Base-by-base conservation (phyloP, 176 grass and related monocot genomes). In the Triticum turgidum region DNA sequence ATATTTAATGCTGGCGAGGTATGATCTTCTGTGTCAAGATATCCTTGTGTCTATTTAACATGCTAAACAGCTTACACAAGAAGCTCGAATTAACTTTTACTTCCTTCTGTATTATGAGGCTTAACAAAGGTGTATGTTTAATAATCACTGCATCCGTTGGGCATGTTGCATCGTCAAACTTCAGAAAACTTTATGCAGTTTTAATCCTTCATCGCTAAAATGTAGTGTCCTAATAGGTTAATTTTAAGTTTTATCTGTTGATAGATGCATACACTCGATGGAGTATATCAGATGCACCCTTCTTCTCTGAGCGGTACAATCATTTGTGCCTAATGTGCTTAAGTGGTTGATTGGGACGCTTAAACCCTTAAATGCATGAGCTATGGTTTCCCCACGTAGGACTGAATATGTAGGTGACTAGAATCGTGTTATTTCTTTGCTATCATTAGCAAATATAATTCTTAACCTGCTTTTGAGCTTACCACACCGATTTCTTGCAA, bases 1-100 rank as follows among this genome's bases (percentile, higher is more conserved):
- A 92, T 98, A 85, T 98, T 95, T 83, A 98, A 98, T 77, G 96
- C 96, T 65, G 96, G 93, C 8, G 96, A 98, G 96, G 96, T 98
- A 95, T 81, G 64, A 52, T 84, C 21, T 65, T 22, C 22, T 47
- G 8, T 3, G 2, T 44, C 22, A 38, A 45, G 62, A 66, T 78
- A 71, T 61, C 15, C 8, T 21, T 70, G 11, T 76, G 21, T 82
- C 79, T 87, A 9, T 85, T 22, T 3, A 82, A 52, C 66, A 75
- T 61, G 18, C 75, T 83, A 65, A 65, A 87, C 37, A 18, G n/a
- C 21, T 20, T 24, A 45, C 34, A 44, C 9, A 52, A 21, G 30
- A 44, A 20, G n/a, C 54, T 83, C n/a, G 10, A 82, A 74, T 52
- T 33, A 2, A 47, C 32, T 63, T 73, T 83, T 33, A 22, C 54